Base-by-base conservation (phyloP, 495 filamentous ascomycete genomes). In the Gamarada debralockiae region DNA sequence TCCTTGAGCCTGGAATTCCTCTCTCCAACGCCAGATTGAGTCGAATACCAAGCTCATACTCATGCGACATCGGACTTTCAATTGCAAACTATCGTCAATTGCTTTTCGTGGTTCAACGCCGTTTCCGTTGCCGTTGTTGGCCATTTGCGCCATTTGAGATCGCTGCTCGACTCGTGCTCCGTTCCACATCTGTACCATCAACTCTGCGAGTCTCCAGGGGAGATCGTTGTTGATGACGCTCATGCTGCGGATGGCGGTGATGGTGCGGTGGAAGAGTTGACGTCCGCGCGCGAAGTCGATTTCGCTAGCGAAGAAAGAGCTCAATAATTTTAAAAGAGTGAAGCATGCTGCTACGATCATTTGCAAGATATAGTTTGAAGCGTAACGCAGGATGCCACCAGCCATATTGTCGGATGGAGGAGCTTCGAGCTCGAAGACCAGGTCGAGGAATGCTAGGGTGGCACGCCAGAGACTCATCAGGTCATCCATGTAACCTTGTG, bases 21-120 rank as follows among this genome's bases (percentile, higher is more conserved):
- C 89, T 52, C 91, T 77, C 91, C 91, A 97, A 48, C 90, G 83
- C 90, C 90, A 95, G 21, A 95, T 89, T 3, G 86, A 90, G 69
- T 97, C 91, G 65, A 86, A 96, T 2, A 97, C 86, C 6, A 95
- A 74, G 58, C 87, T 92, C 86, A 97, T 92, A 67, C 89, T 95
- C 80, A 92, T 91, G 9, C 91, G 80, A 62, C 89, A 93, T 50
- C 89, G 81, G 4, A 96, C 89, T 67, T 90, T 92, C 14, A 97
- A 73, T 68, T 91, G 83, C 43, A 97, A 65, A 31, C 74, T 83
- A 72, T 87, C 86, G 63, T 95, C 89, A 6, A 63, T 39, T 13
- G 50, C 23, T 12, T 52, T 48, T 50, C 50, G 18, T 12, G 25
- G 41, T 80, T 72, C 36, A 23, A 45, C 24, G 31, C 33, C 34